Conservation (phyloP, 2,329 filamentous ascomycete genomes). For the Aspergillus sp. region DNA sequence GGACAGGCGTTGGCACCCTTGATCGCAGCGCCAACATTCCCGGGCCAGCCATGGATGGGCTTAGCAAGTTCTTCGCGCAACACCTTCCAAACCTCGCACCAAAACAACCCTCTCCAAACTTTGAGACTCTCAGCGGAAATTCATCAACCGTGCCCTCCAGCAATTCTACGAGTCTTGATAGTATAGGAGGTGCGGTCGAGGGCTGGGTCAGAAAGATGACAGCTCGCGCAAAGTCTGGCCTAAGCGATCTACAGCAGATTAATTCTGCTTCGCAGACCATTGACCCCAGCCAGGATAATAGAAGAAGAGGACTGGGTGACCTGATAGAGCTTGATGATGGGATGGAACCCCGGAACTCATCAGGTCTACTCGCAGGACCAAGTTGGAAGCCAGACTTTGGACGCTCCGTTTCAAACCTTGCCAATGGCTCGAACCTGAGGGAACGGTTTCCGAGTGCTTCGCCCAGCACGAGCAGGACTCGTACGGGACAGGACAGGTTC, state of each 20-base stretch:
- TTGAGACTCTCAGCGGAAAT: slow-evolving; percentile 42
- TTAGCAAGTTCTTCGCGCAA: slow-evolving; percentile 83
- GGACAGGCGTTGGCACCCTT: slow-evolving; percentile 87
- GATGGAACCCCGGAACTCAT: slow-evolving; percentile 33
- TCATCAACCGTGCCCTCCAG: slow-evolving; percentile 37
- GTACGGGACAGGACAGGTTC: slow-evolving; percentile 30
- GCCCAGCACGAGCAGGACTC: slow-evolving; percentile 42
- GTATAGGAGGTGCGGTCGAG: slow-evolving; percentile 85
- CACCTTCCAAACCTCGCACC: slow-evolving; percentile 80
- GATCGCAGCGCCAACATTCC: slow-evolving; percentile 54
- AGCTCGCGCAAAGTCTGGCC: slow-evolving; percentile 44
- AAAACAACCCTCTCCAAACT: slow-evolving; percentile 61
- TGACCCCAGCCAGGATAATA: slow-evolving; percentile 30
- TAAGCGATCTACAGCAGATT: slow-evolving; percentile 46
- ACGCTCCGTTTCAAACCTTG: slow-evolving; percentile 22
- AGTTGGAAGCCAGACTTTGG: slow-evolving; percentile 24
- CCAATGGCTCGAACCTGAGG: slow-evolving; percentile 29
- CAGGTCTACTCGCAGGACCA: slow-evolving; percentile 22
- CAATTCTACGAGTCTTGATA: slow-evolving; percentile 65
- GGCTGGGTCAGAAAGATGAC: slow-evolving; percentile 88
- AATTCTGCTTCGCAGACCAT: slow-evolving; percentile 26
- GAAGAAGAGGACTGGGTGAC: slow-evolving; percentile 43
- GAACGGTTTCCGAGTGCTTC: slow-evolving; percentile 33
- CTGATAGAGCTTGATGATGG: slow-evolving; percentile 50
- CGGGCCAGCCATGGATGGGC: slow-evolving; percentile 79